A percentile compares a stretch with the other conserved stretches of the same genome.
These are phyloP conservation scores for Brassica cretica DNA, from an alignment of 345 rosid genomes.

Conservation along the genomic window DNA sequence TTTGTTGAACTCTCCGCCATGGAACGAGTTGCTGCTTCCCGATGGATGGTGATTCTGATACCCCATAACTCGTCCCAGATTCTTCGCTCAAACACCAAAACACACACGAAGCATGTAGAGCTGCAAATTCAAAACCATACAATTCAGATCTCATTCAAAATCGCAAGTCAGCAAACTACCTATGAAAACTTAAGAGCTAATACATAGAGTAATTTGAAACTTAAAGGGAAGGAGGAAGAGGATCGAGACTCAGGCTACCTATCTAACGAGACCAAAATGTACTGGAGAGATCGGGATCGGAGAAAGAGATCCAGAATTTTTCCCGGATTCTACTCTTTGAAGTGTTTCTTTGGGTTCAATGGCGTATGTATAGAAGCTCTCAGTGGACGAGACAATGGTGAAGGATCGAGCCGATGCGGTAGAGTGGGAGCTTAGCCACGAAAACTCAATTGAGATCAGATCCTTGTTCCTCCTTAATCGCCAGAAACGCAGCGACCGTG, in stretches of 20 bases:
- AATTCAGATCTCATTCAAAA: constrained; percentile 26
- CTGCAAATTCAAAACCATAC: constrained; percentile 23
- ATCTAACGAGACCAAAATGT: background rate
- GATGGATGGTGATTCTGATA: constrained; percentile 41
- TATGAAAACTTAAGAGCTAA: constrained; percentile 14
- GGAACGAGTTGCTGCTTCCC: constrained; percentile 36
- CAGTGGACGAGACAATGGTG: constrained; percentile 23
- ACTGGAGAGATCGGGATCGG: constrained; percentile 36
- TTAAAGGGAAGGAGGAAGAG: background rate
- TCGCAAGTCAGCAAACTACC: background rate
- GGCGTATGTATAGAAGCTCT: constrained; percentile 11
- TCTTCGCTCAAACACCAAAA: constrained; percentile 28
- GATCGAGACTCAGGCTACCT: constrained; percentile 16
- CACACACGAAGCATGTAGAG: constrained; percentile 25
- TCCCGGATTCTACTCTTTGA: constrained; percentile 9
- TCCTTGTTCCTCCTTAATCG: constrained; percentile 18
- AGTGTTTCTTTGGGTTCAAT: background rate
- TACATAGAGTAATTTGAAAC: background rate
- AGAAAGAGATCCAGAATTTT: constrained; percentile 7
- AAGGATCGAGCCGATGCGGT: constrained; percentile 18
- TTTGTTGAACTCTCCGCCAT: constrained; percentile 39
- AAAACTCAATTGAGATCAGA: constrained; percentile 31
- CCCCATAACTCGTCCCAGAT: constrained; percentile 49
- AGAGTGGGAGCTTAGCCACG: constrained; percentile 11
- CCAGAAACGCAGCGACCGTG: background rate